Percentiles rank a stretch among this genome's conserved stretches.
phyloP scores from a whole-genome alignment of 2,329 filamentous ascomycete genomes.

The Neophaeococcomyces aloes region DNA sequence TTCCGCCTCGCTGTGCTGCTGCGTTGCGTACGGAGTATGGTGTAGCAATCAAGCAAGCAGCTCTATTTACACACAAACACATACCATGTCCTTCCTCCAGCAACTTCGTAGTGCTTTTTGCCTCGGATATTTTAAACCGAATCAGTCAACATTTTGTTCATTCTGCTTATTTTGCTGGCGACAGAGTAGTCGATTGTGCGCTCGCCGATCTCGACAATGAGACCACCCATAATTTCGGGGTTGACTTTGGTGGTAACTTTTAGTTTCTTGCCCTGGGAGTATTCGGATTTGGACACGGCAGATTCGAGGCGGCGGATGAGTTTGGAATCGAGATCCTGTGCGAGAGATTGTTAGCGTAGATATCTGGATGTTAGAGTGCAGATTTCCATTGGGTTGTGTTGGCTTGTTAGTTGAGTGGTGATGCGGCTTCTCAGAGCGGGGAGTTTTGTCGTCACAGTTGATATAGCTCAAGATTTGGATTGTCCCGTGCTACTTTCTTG shows the following conservation, averaged over 20 bases:
- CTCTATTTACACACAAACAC: constrained; percentile 7
- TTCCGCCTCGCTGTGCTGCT: too few species aligned
- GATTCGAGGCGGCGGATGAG: constrained; percentile 75
- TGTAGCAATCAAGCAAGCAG: too few species aligned
- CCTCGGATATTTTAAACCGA: constrained; percentile 62
- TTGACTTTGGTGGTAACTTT: constrained; percentile 95
- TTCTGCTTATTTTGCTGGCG: constrained; percentile 85
- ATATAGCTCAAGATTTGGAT: too few species aligned
- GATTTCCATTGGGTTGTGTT: too few species aligned
- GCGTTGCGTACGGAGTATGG: too few species aligned
- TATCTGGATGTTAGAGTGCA: background rate
- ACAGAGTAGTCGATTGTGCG: constrained; percentile 97
- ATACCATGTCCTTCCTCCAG: constrained; percentile 1
- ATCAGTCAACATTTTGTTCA: constrained; percentile 99
- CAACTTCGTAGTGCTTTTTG: background rate
- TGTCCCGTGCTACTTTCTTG: too few species aligned
- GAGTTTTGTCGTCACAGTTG: too few species aligned
- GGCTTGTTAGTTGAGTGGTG: too few species aligned
- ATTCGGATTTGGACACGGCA: constrained; percentile 80
- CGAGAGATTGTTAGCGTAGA: background rate
- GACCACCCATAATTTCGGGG: constrained; percentile 84
- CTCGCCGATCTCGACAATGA: constrained; percentile 93
- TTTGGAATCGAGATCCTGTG: constrained; percentile 72
- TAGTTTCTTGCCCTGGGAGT: constrained; percentile 89
- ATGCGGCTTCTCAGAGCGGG: too few species aligned